Evolutionary conservation across 352 stramenopile species (phyloP).

Genomic region (Phytophthora fragariaefolia): DNA sequence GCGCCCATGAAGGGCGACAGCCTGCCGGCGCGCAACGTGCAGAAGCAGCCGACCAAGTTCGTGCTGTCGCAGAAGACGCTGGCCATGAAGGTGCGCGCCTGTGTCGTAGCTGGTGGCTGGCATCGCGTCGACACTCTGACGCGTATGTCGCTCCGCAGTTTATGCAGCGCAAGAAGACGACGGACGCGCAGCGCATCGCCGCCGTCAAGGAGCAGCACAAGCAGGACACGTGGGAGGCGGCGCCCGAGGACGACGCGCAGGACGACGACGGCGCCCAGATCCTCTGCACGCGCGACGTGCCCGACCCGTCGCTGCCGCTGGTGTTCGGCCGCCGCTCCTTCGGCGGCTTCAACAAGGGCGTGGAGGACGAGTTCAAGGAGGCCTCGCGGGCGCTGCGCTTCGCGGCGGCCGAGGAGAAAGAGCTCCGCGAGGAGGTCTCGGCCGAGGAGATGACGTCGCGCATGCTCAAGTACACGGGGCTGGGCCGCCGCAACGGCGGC

Average conservation of each 20-base stretch:
- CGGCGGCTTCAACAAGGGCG: constrained; percentile 79
- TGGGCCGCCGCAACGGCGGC: constrained; percentile 47
- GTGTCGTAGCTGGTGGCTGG: background rate
- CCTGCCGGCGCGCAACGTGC: constrained; percentile 15
- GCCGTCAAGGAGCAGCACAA: constrained; percentile 61
- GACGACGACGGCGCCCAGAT: constrained; percentile 41
- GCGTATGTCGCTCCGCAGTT: constrained; percentile 50
- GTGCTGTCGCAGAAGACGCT: constrained; percentile 84
- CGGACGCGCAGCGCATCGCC: constrained; percentile 57
- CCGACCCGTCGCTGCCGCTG: constrained; percentile 75
- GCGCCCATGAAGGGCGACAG: constrained; percentile 22
- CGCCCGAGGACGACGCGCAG: constrained; percentile 39
- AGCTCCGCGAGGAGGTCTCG: constrained; percentile 81
- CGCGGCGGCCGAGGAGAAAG: constrained; percentile 69
- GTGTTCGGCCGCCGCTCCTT: constrained; percentile 85
- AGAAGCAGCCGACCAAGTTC: constrained; percentile 39
- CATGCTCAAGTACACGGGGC: constrained; percentile 88
- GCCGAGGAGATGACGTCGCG: constrained; percentile 82
- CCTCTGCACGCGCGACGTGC: constrained; percentile 63
- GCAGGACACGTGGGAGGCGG: constrained; percentile 64
- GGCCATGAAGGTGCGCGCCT: constrained; percentile 70
- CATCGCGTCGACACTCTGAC: too few relatives aligned
- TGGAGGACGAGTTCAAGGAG: constrained; percentile 86
- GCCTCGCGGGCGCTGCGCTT: constrained; percentile 62
- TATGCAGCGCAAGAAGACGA: constrained; percentile 86